A percentile compares a stretch with the other conserved stretches of the same genome.
These are phyloP conservation scores for Phytophthora citrophthora DNA, from an alignment of 352 stramenopile genomes.

Conservation along the genomic window DNA sequence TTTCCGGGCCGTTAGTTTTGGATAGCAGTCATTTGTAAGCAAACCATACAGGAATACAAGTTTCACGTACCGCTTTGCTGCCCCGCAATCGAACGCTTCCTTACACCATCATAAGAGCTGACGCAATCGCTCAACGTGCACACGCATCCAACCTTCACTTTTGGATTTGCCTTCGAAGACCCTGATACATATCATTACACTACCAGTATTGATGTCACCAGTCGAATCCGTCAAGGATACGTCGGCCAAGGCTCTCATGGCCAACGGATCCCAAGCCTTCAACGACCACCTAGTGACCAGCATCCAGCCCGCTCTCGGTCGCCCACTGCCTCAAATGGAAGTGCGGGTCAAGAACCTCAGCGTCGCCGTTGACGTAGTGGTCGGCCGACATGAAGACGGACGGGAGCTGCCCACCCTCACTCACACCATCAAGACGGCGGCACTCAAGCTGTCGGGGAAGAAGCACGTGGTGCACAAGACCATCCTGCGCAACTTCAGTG, in stretches of 20 bases:
- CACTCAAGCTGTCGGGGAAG: conserved; percentile 28
- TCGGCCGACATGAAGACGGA: conserved; percentile 24
- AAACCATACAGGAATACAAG: conserved; percentile 7
- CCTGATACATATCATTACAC: too few species aligned
- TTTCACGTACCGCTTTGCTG: neutral
- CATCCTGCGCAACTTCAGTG: conserved; percentile 37
- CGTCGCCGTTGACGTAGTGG: conserved; percentile 36
- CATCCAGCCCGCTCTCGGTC: conserved; percentile 39
- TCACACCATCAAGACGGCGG: conserved; percentile 37
- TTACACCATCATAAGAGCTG: conserved; percentile 1
- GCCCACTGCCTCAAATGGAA: conserved; percentile 35
- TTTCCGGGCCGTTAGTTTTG: too few species aligned
- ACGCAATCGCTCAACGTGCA: neutral
- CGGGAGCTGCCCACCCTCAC: conserved; percentile 45
- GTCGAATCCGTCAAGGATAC: conserved; percentile 9
- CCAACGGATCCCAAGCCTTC: conserved; percentile 34
- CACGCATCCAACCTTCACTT: conserved; percentile 10
- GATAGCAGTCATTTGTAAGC: conserved; percentile 4
- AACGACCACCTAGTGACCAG: conserved; percentile 36
- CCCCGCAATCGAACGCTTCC: neutral
- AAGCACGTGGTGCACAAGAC: conserved; percentile 40
- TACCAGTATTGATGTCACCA: conserved; percentile 1
- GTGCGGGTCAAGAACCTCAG: conserved; percentile 38
- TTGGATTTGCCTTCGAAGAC: conserved; percentile 8
- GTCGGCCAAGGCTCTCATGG: conserved; percentile 24